Conservation (phyloP, 2,329 filamentous ascomycete genomes). For the Exophiala oligosperma region DNA sequence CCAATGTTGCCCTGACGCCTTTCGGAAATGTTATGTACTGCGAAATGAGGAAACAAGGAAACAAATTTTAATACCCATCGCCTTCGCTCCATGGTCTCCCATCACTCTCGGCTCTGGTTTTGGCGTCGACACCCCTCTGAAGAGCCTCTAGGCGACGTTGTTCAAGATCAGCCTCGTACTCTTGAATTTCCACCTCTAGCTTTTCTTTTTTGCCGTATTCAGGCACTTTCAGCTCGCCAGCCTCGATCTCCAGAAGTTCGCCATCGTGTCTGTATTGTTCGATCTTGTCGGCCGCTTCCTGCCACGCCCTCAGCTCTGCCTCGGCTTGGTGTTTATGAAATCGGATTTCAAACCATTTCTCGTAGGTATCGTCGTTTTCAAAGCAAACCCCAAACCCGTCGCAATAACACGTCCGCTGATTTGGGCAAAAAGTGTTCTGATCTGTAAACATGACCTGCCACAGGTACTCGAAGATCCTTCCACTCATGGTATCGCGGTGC, state of each 20-base stretch:
- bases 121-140: conserved; percentile 52
- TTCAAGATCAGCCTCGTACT: conserved; percentile 45
- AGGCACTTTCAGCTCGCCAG: conserved; percentile 23
- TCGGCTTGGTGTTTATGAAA: conserved; percentile 43
- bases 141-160: conserved; percentile 46
- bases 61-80: conserved; percentile 50
- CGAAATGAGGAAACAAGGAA: background rate
- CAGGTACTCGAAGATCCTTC: conserved; percentile 63
- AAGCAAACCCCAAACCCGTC: conserved; percentile 66
- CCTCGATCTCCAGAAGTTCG: conserved; percentile 21
- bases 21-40: background rate
- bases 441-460: conserved; percentile 65
- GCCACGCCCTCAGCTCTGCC: conserved; percentile 44
- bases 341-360: conserved; percentile 50
- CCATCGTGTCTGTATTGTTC: conserved; percentile 30
- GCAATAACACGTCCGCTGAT: conserved; percentile 61
- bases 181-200: conserved; percentile 46
- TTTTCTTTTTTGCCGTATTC: conserved; percentile 39
- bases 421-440: conserved; percentile 43
- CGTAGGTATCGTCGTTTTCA: conserved; percentile 49
- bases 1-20: too few species aligned
- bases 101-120: conserved; percentile 52
- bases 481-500: conserved; percentile 56
- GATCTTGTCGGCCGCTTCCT: conserved; percentile 38
- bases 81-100: conserved; percentile 57